phyloP scores from a whole-genome alignment of 2,329 filamentous ascomycete species.

The Chrysoporthe deuterocubensis region DNA sequence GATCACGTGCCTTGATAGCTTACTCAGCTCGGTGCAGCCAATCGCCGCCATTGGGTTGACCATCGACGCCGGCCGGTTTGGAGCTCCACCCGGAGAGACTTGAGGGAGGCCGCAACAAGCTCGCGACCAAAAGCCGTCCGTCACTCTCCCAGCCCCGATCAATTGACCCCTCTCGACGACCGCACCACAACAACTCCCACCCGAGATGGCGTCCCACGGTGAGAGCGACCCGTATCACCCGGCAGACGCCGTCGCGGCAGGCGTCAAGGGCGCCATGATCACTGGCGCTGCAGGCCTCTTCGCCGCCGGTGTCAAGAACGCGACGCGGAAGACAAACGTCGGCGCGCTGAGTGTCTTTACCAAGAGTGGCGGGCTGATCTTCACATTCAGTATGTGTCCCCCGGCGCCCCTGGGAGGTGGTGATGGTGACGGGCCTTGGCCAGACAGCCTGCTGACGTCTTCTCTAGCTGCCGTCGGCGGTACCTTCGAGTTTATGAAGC shows the following conservation, averaged over 20 bases:
- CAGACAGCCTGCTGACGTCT: slow-evolving; percentile 21
- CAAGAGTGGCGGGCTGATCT: slow-evolving; percentile 72
- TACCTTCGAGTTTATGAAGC: slow-evolving; percentile 77
- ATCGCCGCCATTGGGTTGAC: slow-evolving; percentile 16
- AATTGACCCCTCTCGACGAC: slow-evolving; percentile 2
- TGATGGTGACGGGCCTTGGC: neutral
- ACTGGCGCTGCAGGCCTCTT: slow-evolving; percentile 63
- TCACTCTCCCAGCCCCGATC: slow-evolving; percentile 21
- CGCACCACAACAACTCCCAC: neutral
- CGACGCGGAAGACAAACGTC: slow-evolving; percentile 80
- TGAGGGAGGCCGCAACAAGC: slow-evolving; percentile 17
- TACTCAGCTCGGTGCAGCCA: slow-evolving; percentile 18
- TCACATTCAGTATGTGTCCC: slow-evolving; percentile 63
- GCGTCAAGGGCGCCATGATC: slow-evolving; percentile 58
- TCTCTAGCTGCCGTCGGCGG: slow-evolving; percentile 71
- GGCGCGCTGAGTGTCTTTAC: slow-evolving; percentile 82
- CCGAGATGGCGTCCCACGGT: slow-evolving; percentile 38
- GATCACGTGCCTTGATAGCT: slow-evolving; percentile 10
- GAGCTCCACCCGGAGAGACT: slow-evolving; percentile 24
- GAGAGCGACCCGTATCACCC: slow-evolving; percentile 40
- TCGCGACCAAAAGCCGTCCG: slow-evolving; percentile 15
- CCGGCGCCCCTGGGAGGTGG: neutral
- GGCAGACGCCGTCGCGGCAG: slow-evolving; percentile 61
- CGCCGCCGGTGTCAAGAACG: slow-evolving; percentile 72
- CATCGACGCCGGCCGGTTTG: neutral